Conservation (phyloP, 2,329 filamentous ascomycete species). For the Aspergillus caelatus region DNA sequence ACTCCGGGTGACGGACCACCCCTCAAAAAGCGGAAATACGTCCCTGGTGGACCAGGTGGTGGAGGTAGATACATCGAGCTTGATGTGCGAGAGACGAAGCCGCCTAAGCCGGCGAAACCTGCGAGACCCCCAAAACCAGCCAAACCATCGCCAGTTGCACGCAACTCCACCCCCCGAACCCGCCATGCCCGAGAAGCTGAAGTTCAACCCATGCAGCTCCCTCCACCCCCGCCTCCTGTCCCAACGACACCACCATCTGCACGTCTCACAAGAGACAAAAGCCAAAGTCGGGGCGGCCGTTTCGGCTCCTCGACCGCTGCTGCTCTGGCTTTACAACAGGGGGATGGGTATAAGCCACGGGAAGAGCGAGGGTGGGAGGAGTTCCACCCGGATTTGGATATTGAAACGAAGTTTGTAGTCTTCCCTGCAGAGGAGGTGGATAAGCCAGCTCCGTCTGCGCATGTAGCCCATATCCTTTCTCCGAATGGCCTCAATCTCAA, state of each 20-base stretch:
- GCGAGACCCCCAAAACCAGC: slow-evolving; percentile 29
- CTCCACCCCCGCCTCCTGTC: slow-evolving; percentile 33
- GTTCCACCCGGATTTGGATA: slow-evolving; percentile 93
- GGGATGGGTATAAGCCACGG: slow-evolving; percentile 93
- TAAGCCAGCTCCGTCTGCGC: slow-evolving; percentile 61
- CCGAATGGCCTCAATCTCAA: slow-evolving; percentile 31
- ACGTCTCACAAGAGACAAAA: slow-evolving; percentile 46
- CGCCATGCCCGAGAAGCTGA: slow-evolving; percentile 47
- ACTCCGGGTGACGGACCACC: slow-evolving; percentile 59
- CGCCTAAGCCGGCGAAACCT: slow-evolving; percentile 28
- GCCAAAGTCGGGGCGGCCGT: slow-evolving; percentile 64
- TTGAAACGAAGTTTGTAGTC: slow-evolving; percentile 76
- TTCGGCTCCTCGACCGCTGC: slow-evolving; percentile 84
- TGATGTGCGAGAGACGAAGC: slow-evolving; percentile 61
- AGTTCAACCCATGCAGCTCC: slow-evolving; percentile 23
- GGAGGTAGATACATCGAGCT: slow-evolving; percentile 82
- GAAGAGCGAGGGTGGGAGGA: slow-evolving; percentile 98
- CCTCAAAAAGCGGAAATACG: slow-evolving; percentile 73
- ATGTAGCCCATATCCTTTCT: slow-evolving; percentile 37
- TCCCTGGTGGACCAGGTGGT: slow-evolving; percentile 83
- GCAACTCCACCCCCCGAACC: slow-evolving; percentile 55
- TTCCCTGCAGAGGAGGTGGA: slow-evolving; percentile 86
- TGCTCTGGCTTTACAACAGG: slow-evolving; percentile 84
- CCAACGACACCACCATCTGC: slow-evolving; percentile 42
- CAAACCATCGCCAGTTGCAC: slow-evolving; percentile 48